Conservation (phyloP, 2,329 filamentous ascomycete genomes). For the Fusarium nisikadoi region DNA sequence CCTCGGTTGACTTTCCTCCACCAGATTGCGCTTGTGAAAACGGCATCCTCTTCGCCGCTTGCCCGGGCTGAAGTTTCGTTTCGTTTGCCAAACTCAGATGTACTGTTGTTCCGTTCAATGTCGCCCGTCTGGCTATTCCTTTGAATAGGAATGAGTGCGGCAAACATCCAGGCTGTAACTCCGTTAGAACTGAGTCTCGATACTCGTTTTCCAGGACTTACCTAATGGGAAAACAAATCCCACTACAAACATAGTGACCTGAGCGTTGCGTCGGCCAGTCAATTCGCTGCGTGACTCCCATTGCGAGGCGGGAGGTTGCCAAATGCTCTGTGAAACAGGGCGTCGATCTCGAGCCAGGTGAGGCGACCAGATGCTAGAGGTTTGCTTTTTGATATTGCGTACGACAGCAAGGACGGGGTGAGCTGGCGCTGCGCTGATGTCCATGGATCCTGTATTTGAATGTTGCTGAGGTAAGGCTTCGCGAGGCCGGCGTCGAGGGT, state of each 20-base stretch:
- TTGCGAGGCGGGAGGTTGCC: constrained; percentile 78
- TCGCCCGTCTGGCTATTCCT: constrained; percentile 63
- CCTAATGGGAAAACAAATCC: constrained; percentile 83
- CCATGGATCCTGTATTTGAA: constrained; percentile 53
- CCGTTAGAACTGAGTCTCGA: constrained; percentile 25
- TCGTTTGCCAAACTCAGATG: constrained; percentile 53
- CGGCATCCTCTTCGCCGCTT: constrained; percentile 54
- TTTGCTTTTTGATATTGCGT: constrained; percentile 56
- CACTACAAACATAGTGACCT: constrained; percentile 78
- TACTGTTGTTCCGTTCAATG: constrained; percentile 58
- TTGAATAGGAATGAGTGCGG: constrained; percentile 78
- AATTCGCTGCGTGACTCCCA: constrained; percentile 70
- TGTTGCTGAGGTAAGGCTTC: constrained; percentile 43
- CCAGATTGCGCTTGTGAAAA: constrained; percentile 65
- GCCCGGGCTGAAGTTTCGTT: constrained; percentile 50
- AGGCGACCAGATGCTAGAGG: constrained; percentile 76
- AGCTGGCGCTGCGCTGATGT: constrained; percentile 53
- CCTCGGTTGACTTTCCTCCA: constrained; percentile 69
- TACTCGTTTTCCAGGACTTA: constrained; percentile 52
- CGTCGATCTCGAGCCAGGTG: constrained; percentile 74
- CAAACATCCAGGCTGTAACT: constrained; percentile 78
- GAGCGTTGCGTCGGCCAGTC: constrained; percentile 75
- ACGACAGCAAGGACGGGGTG: constrained; percentile 43
- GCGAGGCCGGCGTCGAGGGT: constrained; percentile 56
- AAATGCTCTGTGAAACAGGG: constrained; percentile 68